phyloP scores from a whole-genome alignment of 495 filamentous ascomycete species.

The Aspergillus sparsus region DNA sequence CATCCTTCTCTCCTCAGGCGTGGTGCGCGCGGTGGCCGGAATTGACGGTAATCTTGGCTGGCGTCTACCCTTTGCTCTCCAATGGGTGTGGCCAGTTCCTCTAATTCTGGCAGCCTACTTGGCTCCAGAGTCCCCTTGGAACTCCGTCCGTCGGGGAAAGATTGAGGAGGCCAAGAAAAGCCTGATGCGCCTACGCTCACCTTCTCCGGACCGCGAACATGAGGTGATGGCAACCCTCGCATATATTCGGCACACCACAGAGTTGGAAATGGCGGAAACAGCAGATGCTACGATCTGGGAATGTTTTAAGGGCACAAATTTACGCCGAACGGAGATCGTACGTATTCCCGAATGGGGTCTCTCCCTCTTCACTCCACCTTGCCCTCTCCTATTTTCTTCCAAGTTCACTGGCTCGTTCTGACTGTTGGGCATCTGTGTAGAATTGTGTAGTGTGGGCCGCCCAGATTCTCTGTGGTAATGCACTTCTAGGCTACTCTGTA shows the following conservation, averaged over 20 bases:
- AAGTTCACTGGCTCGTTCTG: conserved; percentile 25
- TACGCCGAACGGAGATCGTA: conserved; percentile 48
- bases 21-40: conserved; percentile 38
- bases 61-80: conserved; percentile 54
- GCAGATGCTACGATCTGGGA: conserved; percentile 35
- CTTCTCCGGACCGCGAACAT: conserved; percentile 30
- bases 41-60: conserved; percentile 47
- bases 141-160: conserved; percentile 43
- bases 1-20: conserved; percentile 52
- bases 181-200: conserved; percentile 35
- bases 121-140: conserved; percentile 51
- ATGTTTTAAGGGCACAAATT: conserved; percentile 42
- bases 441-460: conserved; percentile 32
- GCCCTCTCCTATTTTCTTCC: too few species aligned
- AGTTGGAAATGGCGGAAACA: conserved; percentile 36
- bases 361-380: conserved; percentile 40
- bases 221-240: conserved; percentile 59
- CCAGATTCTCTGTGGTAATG: conserved; percentile 38
- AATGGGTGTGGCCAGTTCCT: conserved; percentile 57
- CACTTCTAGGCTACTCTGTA: conserved; percentile 35
- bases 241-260: conserved; percentile 37
- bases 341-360: conserved; percentile 44
- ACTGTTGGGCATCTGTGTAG: conserved; percentile 36
- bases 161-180: conserved; percentile 46
- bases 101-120: conserved; percentile 43